phyloP scores from a whole-genome alignment of 345 rosid species.

The Citrus glauca region DNA sequence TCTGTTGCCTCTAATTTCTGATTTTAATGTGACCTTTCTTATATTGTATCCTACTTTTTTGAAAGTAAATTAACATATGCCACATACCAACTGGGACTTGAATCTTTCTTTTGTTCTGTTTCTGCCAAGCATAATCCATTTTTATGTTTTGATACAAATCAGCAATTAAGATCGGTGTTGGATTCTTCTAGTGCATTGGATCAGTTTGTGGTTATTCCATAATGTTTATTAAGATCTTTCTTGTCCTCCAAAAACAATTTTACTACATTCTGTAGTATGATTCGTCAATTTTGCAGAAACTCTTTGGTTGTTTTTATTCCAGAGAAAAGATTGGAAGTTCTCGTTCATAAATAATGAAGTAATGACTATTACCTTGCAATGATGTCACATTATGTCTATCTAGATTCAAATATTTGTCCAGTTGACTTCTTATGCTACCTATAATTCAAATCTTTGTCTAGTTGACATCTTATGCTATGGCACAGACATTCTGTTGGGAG shows the following conservation, averaged over 20 bases:
- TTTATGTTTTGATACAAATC: background rate
- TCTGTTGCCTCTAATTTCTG: background rate
- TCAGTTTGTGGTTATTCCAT: background rate
- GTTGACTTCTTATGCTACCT: background rate
- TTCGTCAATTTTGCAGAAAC: background rate
- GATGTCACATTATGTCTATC: background rate
- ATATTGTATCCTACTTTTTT: background rate
- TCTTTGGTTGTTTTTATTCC: background rate
- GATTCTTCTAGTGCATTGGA: background rate
- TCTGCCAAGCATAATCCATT: background rate
- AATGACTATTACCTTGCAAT: background rate
- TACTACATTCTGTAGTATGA: background rate
- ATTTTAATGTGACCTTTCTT: background rate
- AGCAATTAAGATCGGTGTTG: background rate
- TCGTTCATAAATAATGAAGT: background rate
- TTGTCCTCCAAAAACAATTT: background rate
- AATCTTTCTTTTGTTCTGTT: background rate
- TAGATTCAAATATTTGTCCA: background rate
- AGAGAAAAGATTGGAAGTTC: background rate
- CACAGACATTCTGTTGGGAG: constrained; percentile 88
- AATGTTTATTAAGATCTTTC: background rate
- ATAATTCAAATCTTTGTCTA: background rate
- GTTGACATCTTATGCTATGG: constrained; percentile 9
- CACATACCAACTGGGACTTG: background rate
- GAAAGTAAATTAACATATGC: background rate